Base-by-base conservation (phyloP, 1,139 yeast genomes). In the Taphrina populina region DNA sequence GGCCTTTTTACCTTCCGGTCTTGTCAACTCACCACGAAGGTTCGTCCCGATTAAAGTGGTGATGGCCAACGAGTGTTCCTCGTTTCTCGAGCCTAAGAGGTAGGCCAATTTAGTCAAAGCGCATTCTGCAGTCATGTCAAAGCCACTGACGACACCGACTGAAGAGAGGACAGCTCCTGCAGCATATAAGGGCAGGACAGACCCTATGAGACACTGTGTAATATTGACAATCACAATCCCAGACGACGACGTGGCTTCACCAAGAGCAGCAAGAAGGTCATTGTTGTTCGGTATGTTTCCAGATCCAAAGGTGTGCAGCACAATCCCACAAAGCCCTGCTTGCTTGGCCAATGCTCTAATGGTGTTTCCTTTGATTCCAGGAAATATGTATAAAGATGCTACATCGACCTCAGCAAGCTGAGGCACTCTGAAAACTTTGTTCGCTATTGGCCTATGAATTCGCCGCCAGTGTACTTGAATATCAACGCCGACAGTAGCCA, bases 51-150 rank as follows among this genome's bases (percentile, higher is more conserved):
- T 19, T 26, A 45, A n/a, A 10, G 21, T 24, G n/a, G 52, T 21
- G 1, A 27, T 52, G 2, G 21, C 46, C 11, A 10, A n/a, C 11
- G 30, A n/a, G 5, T 23, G 8, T 7, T 21, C 23, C 8, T 1
- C n/a, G 5, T 35, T 13, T 20, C 6, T 23, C 4, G 30, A 4
- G 8, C 52, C 52, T 40, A 53, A 41, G 4, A 45, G 52, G 37
- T 53, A 53, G 8, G 57, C n/a, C 23, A 53, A 15, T 17, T 53
- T 53, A 8, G 57, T 53, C 27, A 53, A 20, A 2, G 57, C 57
- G 11, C 53, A 37, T 20, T 53, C 57, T 2, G 52, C 46, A 3
- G 57, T 53, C 52, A 53, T 44, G 21, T 53, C 52, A 17, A 26
- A 44, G 21, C 57, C 57, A 8, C 46, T 33, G 19, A 44, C 39